phyloP scores from a whole-genome alignment of 345 rosid species.

The Chamaenerion angustifolium region DNA sequence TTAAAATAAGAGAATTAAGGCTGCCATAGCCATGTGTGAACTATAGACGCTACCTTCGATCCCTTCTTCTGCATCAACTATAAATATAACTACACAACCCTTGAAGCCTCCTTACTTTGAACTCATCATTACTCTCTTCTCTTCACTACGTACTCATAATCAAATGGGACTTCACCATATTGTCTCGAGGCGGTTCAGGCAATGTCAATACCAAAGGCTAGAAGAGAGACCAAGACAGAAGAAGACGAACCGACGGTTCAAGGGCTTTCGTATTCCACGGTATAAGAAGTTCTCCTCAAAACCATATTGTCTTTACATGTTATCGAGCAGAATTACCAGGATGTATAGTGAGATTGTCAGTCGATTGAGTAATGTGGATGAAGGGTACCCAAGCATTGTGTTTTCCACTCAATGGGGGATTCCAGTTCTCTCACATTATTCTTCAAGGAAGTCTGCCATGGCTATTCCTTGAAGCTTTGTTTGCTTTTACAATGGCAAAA shows the following conservation, averaged over 20 bases:
- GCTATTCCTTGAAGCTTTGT: conserved; percentile 1
- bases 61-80: background rate
- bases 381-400: conserved; percentile 34
- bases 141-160: conserved; percentile 1
- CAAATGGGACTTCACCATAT: conserved; percentile 16
- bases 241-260: conserved; percentile 29
- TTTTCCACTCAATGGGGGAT: conserved; percentile 62
- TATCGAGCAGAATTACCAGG: conserved; percentile 21
- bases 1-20: conserved; percentile 3
- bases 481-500: background rate
- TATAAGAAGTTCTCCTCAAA: conserved; percentile 41
- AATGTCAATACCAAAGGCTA: conserved; percentile 30
- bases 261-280: conserved; percentile 42
- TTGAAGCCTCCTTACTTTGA: background rate
- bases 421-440: conserved; percentile 34
- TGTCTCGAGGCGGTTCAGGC: conserved; percentile 3
- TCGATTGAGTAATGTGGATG: conserved; percentile 33
- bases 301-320: conserved; percentile 18
- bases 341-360: conserved; percentile 28
- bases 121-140: conserved; percentile 1
- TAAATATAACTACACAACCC: background rate
- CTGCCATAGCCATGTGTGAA: conserved; percentile 9
- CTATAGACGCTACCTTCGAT: conserved; percentile 3
- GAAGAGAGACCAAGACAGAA: conserved; percentile 22
- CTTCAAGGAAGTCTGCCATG: conserved; percentile 1